Conservation (phyloP, 768 basidiomycete species). For the Mycena chlorophos region DNA sequence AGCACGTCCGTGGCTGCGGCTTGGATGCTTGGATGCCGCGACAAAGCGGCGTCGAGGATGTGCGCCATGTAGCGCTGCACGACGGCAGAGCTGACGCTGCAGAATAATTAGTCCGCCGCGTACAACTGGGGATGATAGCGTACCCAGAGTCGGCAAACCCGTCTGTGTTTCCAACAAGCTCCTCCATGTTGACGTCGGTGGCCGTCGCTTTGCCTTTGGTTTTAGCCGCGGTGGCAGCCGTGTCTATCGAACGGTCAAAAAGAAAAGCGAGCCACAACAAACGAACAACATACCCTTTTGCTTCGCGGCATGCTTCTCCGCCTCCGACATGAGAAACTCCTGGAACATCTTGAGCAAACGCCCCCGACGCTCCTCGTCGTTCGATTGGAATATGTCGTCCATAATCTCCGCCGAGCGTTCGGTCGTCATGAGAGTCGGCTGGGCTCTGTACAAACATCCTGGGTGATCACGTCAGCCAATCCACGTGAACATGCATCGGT, state of each 20-base stretch:
- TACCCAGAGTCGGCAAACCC: constrained; percentile 98
- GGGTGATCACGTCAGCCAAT: background rate
- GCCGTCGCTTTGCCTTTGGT: constrained; percentile 46
- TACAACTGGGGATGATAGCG: constrained; percentile 22
- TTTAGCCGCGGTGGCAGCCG: constrained; percentile 43
- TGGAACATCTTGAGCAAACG: constrained; percentile 86
- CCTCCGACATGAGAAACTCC: constrained; percentile 85
- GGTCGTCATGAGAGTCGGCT: constrained; percentile 87
- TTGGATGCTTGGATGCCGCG: constrained; percentile 70
- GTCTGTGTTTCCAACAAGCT: constrained; percentile 92
- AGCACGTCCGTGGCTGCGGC: constrained; percentile 86
- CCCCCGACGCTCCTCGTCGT: constrained; percentile 69
- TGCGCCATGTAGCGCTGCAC: constrained; percentile 88
- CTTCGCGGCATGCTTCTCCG: constrained; percentile 70
- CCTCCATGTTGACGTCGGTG: constrained; percentile 79
- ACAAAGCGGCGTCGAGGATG: constrained; percentile 80
- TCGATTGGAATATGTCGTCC: constrained; percentile 82
- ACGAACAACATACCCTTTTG: constrained; percentile 55
- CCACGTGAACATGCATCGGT: background rate
- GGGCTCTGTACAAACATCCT: constrained; percentile 92
- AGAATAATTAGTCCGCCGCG: background rate
- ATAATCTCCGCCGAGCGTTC: constrained; percentile 80
- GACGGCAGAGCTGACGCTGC: constrained; percentile 89
- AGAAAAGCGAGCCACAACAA: background rate
- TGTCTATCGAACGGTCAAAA: constrained; percentile 6